A percentile compares a stretch with the other conserved stretches of the same genome.
phyloP scores from a whole-genome alignment of 306 rosid species.

The Dalbergia cultrata region DNA sequence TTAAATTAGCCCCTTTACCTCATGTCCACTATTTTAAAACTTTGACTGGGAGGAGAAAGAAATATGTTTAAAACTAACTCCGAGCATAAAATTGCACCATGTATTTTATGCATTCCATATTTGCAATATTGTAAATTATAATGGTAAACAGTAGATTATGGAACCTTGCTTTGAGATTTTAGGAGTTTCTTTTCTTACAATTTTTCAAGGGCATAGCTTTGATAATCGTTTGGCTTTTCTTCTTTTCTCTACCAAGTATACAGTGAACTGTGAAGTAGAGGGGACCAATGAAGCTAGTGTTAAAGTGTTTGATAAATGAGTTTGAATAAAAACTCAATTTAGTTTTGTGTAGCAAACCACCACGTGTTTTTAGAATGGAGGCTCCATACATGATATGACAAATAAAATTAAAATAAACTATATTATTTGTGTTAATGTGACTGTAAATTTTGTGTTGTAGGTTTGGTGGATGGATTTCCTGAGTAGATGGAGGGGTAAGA shows the following conservation, averaged over 20 bases:
- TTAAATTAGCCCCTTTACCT: not conserved
- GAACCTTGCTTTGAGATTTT: no score
- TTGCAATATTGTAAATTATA: no score
- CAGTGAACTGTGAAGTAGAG: not conserved
- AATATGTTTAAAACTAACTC: no score
- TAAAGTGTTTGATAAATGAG: not conserved
- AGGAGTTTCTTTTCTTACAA: not conserved
- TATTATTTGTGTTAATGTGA: no score
- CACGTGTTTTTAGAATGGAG: not conserved
- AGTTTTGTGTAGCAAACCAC: not conserved
- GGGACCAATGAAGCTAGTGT: not conserved
- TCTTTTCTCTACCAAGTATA: not conserved
- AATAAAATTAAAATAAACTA: not conserved
- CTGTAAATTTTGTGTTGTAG: constrained; percentile 43
- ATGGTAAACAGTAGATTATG: no score
- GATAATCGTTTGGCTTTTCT: not conserved
- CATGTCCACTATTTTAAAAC: no score
- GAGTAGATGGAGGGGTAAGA: constrained; percentile 73
- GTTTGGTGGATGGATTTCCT: constrained; percentile 75
- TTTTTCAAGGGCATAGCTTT: not conserved
- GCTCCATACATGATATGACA: no score
- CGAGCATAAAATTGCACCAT: no score
- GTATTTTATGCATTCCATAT: no score
- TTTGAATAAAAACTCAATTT: not conserved
- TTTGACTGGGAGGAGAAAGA: no score